Evolutionary conservation across 208 protist genomes (phyloP).

Genomic region (Acanthamoeba healyi): DNA sequence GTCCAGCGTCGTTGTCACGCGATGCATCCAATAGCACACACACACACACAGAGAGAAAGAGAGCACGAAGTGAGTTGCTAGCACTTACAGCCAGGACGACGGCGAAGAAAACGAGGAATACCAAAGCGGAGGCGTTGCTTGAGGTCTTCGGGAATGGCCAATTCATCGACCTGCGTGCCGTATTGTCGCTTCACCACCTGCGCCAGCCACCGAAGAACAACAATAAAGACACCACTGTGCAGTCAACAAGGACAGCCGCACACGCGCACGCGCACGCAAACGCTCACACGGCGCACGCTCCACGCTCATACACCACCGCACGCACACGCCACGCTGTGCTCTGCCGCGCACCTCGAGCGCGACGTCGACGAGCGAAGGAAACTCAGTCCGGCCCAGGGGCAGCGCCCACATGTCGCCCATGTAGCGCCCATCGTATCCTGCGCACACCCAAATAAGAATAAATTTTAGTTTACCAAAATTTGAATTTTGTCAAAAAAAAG

Average conservation of each 20-base stretch:
- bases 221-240: too few species aligned
- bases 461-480: too few species aligned
- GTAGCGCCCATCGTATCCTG: background rate
- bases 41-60: background rate
- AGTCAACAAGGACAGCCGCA: background rate
- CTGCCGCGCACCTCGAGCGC: background rate
- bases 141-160: slow-evolving; percentile 34
- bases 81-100: background rate
- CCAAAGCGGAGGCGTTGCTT: background rate
- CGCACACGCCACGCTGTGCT: background rate
- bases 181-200: background rate
- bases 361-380: background rate
- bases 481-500: slow-evolving; percentile 3
- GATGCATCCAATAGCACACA: too few species aligned
- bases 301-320: background rate
- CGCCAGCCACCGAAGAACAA: background rate
- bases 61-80: background rate
- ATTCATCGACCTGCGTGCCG: background rate
- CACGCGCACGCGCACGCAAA: background rate
- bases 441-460: too few species aligned
- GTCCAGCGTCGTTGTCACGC: too few species aligned
- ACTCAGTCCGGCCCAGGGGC: background rate
- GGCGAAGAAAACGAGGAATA: background rate
- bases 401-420: slow-evolving; percentile 36
- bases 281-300: too few species aligned